phyloP scores from a whole-genome alignment of 176 grass and related monocot genomes.

The Aegilops bicornis region DNA sequence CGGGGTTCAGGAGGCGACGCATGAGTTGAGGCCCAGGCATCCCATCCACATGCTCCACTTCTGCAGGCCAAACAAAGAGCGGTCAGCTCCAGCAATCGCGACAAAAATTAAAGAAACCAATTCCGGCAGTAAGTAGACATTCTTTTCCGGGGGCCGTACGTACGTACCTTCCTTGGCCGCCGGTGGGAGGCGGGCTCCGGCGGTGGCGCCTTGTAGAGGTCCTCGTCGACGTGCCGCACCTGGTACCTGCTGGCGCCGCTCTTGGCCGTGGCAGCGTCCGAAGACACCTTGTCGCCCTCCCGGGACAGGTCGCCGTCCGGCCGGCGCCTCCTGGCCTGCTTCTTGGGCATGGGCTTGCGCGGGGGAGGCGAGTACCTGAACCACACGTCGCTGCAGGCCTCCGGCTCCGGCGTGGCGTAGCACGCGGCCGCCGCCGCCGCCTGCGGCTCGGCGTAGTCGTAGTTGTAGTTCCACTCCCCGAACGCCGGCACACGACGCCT shows the following conservation, averaged over 20 bases:
- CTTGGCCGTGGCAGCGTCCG: not conserved
- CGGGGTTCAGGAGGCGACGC: not conserved
- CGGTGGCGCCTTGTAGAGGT: slow-evolving; percentile 36
- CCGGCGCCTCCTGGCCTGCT: not conserved
- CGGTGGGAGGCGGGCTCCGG: not conserved
- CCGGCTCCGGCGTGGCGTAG: not conserved
- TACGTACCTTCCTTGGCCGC: not conserved
- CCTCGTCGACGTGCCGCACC: slow-evolving; percentile 20
- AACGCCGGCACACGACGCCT: slow-evolving; percentile 34
- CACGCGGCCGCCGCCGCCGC: not conserved
- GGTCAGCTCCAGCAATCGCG: not conserved
- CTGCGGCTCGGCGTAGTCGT: not conserved
- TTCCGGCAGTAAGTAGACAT: not conserved
- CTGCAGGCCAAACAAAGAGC: not conserved
- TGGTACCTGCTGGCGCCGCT: not conserved
- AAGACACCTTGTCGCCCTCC: not conserved
- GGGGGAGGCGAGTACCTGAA: slow-evolving; percentile 37
- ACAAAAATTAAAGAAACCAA: not conserved
- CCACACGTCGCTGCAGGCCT: slow-evolving; percentile 39
- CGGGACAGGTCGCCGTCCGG: not conserved
- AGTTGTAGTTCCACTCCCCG: slow-evolving; percentile 52
- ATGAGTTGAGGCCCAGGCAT: slow-evolving; percentile 28
- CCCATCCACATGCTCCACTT: slow-evolving; percentile 19
- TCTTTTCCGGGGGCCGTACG: not conserved
- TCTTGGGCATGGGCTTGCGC: not conserved